Base-by-base conservation (phyloP, 768 basidiomycete species). In the Mycena haematopus region DNA sequence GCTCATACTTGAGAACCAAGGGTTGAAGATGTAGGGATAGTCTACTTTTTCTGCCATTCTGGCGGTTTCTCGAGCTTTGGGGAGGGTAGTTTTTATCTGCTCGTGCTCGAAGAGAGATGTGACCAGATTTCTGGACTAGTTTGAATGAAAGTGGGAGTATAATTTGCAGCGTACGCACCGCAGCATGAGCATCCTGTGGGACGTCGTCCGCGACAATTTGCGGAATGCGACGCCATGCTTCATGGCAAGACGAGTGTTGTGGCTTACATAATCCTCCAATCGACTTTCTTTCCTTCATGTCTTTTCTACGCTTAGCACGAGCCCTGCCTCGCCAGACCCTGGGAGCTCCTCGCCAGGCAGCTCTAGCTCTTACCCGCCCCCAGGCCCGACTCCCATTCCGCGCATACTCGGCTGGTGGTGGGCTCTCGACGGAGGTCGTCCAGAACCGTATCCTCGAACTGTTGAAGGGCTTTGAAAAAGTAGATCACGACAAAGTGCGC, bases 171-270 rank as follows among this genome's bases (percentile, higher is more conserved):
- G 25, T n/a, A n/a, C 83, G 61, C 69, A 96, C 95, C 96, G 84
- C 57, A 99, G 81, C 90, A 99, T 94, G 58, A 97, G 83, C 81
- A 90, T 91, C 69, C 96, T 83, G 73, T 99, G 96, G 13, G 95
- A 92, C 57, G 93, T 89, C 21, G 93, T 91, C 77, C 96, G 86
- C 72, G 92, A 92, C 73, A 97, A 87, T 72, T 96, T 96, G 72
- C 95, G 86, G 76, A 95, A 93, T 21, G 93, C 92, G 58, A 93
- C 82, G 42, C 95, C 93, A 87, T 98, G 95, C 81, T 96, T 95
- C 95, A 96, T 96, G 67, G 70, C 68, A 21, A 11, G 29, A 31
- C 45, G 70, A 73, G 60, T 63, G 17, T 42, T 19, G 17, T 29
- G 24, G 15, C 25, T 54, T 50, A 55, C 31, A 29, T 56, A 55